phyloP scores from a whole-genome alignment of 2,329 filamentous ascomycete species.

The Ophiostoma quercus region DNA sequence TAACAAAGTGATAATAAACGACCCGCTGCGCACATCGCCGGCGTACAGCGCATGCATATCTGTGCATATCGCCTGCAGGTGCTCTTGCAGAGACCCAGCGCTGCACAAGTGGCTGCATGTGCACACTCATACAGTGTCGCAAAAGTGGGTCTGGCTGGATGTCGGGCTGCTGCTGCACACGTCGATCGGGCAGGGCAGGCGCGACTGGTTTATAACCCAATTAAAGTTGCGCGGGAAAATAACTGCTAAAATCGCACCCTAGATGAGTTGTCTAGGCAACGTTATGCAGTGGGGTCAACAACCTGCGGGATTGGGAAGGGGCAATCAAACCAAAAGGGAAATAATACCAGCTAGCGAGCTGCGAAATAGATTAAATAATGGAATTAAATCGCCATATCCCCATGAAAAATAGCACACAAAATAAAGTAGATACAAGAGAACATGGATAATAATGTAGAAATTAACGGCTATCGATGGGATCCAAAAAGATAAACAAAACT shows the following conservation, averaged over 20 bases:
- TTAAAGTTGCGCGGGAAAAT: slow-evolving; percentile 11
- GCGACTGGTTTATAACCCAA: slow-evolving; percentile 4
- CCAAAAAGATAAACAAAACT: slow-evolving; percentile 9
- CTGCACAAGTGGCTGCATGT: slow-evolving; percentile 11
- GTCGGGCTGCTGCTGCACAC: slow-evolving; percentile 2
- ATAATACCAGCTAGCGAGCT: neutral
- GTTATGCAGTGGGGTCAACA: slow-evolving; percentile 26
- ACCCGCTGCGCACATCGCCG: slow-evolving; percentile 1
- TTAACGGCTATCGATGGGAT: neutral
- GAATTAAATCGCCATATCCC: slow-evolving; percentile 1
- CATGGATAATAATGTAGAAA: neutral
- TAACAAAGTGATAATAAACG: neutral
- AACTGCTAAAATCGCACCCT: slow-evolving; percentile 5
- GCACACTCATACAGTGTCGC: neutral
- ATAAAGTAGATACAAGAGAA: neutral
- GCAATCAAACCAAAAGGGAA: slow-evolving; percentile 1
- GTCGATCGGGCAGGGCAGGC: neutral
- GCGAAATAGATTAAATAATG: neutral
- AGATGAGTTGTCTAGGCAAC: slow-evolving; percentile 27
- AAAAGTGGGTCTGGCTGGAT: neutral
- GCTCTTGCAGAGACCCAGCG: neutral
- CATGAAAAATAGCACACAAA: slow-evolving; percentile 7
- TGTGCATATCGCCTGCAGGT: slow-evolving; percentile 6
- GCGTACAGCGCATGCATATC: slow-evolving; percentile 13
- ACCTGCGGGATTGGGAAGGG: slow-evolving; percentile 17